Percentiles rank a stretch among this genome's conserved stretches.
Evolutionary conservation across 768 basidiomycete genomes (phyloP).

Genomic region (Russula compacta): DNA sequence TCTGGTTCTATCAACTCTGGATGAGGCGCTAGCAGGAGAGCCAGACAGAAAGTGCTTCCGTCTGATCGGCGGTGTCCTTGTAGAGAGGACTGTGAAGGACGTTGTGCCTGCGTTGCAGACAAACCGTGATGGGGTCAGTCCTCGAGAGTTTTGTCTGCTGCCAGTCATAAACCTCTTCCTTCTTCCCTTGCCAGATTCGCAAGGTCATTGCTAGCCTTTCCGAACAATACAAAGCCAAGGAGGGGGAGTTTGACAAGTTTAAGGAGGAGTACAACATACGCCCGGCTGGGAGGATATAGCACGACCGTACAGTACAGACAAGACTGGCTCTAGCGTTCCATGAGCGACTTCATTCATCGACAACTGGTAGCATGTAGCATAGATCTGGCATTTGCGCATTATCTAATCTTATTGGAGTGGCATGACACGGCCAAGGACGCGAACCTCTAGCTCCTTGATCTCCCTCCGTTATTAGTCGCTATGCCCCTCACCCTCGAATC

Average conservation of each 20-base stretch:
- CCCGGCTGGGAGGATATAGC: slow-evolving; percentile 28
- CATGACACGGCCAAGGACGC: background rate
- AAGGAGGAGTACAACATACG: slow-evolving; percentile 72
- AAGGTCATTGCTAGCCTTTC: slow-evolving; percentile 69
- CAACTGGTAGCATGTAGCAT: slow-evolving; percentile 4
- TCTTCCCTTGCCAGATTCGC: slow-evolving; percentile 49
- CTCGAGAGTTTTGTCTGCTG: background rate
- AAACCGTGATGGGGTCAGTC: slow-evolving; percentile 77
- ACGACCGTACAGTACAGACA: background rate
- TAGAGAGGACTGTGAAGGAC: slow-evolving; percentile 92
- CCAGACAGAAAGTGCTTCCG: slow-evolving; percentile 95
- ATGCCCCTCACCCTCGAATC: slow-evolving; percentile 22
- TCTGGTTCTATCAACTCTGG: slow-evolving; percentile 79
- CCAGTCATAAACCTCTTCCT: slow-evolving; percentile 15
- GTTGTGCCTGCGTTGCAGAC: slow-evolving; percentile 84
- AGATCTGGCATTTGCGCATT: background rate
- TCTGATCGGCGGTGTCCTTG: slow-evolving; percentile 89
- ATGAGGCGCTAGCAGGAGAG: slow-evolving; percentile 72
- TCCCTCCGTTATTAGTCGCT: background rate
- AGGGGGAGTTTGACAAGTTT: slow-evolving; percentile 72
- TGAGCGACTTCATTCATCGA: background rate
- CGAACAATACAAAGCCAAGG: slow-evolving; percentile 85
- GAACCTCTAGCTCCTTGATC: no score
- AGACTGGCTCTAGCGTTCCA: background rate
- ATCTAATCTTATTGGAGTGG: slow-evolving; percentile 11